Percentiles rank a stretch among this genome's conserved stretches.
phyloP scores from a whole-genome alignment of 495 filamentous ascomycete genomes.

The Astrothelium macrocarpum region DNA sequence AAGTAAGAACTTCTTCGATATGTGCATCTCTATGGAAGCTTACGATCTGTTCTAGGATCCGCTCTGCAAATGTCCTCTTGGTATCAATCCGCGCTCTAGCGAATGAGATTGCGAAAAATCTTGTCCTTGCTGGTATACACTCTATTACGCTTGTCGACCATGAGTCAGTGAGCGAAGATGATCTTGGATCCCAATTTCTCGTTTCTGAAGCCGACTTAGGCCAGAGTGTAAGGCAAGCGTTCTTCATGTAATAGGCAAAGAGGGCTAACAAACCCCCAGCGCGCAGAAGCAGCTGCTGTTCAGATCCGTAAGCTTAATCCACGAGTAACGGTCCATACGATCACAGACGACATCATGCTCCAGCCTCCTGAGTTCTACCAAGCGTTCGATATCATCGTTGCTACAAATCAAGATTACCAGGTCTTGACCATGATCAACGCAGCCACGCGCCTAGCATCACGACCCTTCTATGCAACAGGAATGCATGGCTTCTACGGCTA shows the following conservation, averaged over 20 bases:
- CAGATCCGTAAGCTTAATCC: conserved; percentile 81
- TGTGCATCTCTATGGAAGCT: background rate
- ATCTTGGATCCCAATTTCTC: conserved; percentile 86
- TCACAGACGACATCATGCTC: conserved; percentile 42
- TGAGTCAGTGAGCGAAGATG: conserved; percentile 63
- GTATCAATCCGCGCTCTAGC: conserved; percentile 82
- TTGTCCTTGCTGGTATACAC: conserved; percentile 89
- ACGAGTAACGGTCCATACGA: conserved; percentile 48
- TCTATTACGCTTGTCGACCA: conserved; percentile 85
- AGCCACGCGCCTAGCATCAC: conserved; percentile 60
- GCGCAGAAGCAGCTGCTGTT: conserved; percentile 72
- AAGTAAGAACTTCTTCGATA: conserved; percentile 37
- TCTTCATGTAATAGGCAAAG: background rate
- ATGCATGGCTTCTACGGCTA: conserved; percentile 90
- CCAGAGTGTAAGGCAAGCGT: conserved; percentile 49
- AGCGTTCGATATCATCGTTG: conserved; percentile 77
- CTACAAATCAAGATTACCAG: conserved; percentile 72
- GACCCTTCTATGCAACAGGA: conserved; percentile 80
- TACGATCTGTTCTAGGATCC: conserved; percentile 47
- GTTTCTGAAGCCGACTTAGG: conserved; percentile 63
- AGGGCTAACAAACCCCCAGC: conserved; percentile 32
- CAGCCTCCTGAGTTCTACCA: conserved; percentile 64
- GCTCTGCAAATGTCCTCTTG: conserved; percentile 81
- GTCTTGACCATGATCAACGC: conserved; percentile 71
- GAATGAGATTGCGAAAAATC: conserved; percentile 92